Base-by-base conservation (phyloP, 2,329 filamentous ascomycete species). In the Aaosphaeria pasadenensis region DNA sequence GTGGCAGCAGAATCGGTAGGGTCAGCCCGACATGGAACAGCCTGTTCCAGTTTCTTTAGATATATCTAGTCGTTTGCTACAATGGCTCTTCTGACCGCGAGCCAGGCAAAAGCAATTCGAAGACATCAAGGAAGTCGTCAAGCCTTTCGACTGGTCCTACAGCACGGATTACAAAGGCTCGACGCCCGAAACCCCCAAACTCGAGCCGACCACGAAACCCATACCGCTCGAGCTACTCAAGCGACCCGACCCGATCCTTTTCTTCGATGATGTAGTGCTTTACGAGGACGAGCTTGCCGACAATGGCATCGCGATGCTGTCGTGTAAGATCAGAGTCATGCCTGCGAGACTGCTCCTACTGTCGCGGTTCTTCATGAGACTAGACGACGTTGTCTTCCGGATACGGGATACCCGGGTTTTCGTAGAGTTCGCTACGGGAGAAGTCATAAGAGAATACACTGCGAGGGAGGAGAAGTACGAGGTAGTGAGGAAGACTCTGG, bases 281-380 rank as follows among this genome's bases (percentile, higher is more conserved):
- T 99, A 95, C 70, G 94, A 99, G 75, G 95, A 95, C 73, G 94
- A 99, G 76, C 82, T 99, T 42, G 94, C 96, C 51, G 94, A 99
- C 71, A 99, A 99, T 66, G 94, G 94, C 52, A 94, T 97, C 59
- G 89, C 90, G 30, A 81, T 96, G 66, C 78, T 95, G 49, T 95
- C 86, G 53, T 90, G 88, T 72, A 99, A 99, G 77, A 77, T 97
- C 44, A 81, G 94, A 50, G 92, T 97, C 48, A 96, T 97, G 86
- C 89, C 91, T 47, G 83, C 86, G 60, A 80, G 94, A 47, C 84
- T 99, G 73, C 79, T 99, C 47, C 77, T 99, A 51, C 81, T 99
- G 4, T 84, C 83, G 56, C 81, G 94, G 28, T 86, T 96, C 66
- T 99, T 96, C 71, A 89, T 99, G 86, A 81, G 94, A 49, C 77